A percentile compares a stretch with the other conserved stretches of the same genome.
These are phyloP conservation scores for Achaetomium macrosporum DNA, from an alignment of 2,329 filamentous ascomycete species.

Conservation along the genomic window DNA sequence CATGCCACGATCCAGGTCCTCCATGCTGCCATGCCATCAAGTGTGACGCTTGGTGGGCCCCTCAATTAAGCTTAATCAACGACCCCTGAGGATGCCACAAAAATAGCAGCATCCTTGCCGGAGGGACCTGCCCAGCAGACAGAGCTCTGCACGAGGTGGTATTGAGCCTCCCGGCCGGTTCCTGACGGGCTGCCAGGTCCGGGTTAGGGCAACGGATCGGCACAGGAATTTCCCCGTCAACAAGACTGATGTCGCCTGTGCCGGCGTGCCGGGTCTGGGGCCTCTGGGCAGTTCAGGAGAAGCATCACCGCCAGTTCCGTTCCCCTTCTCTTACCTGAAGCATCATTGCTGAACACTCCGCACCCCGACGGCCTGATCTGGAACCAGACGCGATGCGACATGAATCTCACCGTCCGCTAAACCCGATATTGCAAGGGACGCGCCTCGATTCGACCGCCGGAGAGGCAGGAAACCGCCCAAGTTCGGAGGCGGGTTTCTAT, in stretches of 20 bases:
- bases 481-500: conserved; percentile 20
- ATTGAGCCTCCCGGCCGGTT: conserved; percentile 1
- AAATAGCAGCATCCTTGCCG: conserved; percentile 32
- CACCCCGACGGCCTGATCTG: conserved; percentile 11
- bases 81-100: conserved; percentile 25
- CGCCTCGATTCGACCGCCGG: conserved; percentile 1
- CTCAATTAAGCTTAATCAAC: conserved; percentile 36
- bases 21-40: conserved; percentile 7
- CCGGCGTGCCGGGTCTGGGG: conserved; percentile 16
- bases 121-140: background rate
- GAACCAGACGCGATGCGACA: conserved; percentile 10
- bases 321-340: background rate
- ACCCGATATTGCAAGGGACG: background rate
- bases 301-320: background rate
- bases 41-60: conserved; percentile 15
- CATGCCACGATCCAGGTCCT: conserved; percentile 19
- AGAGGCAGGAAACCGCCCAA: conserved; percentile 13
- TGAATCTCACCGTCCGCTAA: conserved; percentile 12
- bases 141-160: background rate
- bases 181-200: conserved; percentile 5
- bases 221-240: conserved; percentile 8
- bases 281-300: background rate
- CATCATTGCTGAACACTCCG: background rate
- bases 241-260: conserved; percentile 7
- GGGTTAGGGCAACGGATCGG: conserved; percentile 15